Evolutionary conservation across 371 early-diverging fungal species (phyloP), one percentile per base, ranked within the genome.

Genomic region (Funneliformis caledonium): DNA sequence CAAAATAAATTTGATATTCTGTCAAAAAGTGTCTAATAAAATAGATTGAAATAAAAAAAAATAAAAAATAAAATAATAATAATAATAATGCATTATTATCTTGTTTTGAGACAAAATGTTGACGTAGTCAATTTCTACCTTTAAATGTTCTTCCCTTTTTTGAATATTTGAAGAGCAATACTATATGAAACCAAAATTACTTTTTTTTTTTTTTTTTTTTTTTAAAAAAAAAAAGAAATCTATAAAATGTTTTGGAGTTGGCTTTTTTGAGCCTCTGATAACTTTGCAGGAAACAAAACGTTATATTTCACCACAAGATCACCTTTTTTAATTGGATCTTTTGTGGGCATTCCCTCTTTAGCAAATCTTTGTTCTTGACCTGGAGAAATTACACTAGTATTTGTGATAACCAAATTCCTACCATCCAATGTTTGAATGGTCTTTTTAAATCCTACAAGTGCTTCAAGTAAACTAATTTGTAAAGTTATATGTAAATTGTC

Each of bases 271-370:
- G 84, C 82, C 9, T 88, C 83, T 0, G 92, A 89, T 75, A 97
- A 88, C n/a, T 83, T 79, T 7, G 85, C 80, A 11, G 99, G 99
- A 88, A 97, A 97, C 72, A 92, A 88, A 78, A 98, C 93, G 31
- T 90, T 88, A 78, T 92, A 91, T 42, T 88, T 88, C 43, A 97
- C 91, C 45, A 96, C 83, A 80, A 99, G 88, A 82, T 97, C 94
- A 42, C 99, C 99, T 80, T 93, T 94, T 81, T 86, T 86, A 5
- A 95, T 96, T 3, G 96, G 94, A 70, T 89, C 87, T 86, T 94
- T 95, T 61, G 93, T 91, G 7, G 98, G 99, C 98, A 99, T 98
- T 50, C 99, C 99, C 82, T 96, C 95, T 59, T 91, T 91, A 11
- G 85, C 62, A 72, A 97, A 86, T 37, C 88, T 88, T 19, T 93